Conservation (phyloP, 2,329 filamentous ascomycete species). For the Verticillium klebahnii region DNA sequence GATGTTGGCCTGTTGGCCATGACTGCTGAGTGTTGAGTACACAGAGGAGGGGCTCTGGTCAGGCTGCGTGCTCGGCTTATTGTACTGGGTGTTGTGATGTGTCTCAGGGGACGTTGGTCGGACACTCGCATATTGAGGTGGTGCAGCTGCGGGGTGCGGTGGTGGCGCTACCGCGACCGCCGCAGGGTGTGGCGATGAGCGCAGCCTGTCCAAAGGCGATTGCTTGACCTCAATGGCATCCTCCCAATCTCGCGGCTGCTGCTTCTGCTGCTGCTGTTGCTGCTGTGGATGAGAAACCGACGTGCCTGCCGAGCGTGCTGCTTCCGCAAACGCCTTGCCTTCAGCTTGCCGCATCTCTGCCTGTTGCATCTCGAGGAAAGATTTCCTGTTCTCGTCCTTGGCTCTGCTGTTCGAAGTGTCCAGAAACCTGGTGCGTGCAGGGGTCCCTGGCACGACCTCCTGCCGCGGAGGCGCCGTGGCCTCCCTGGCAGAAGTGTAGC, state of each 20-base stretch:
- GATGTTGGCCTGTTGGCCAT: slow-evolving; percentile 7
- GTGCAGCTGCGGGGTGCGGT: neutral
- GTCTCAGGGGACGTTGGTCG: slow-evolving; percentile 16
- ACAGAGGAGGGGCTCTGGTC: slow-evolving; percentile 36
- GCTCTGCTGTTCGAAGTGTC: slow-evolving; percentile 28
- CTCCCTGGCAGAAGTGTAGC: slow-evolving; percentile 33
- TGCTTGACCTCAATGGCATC: slow-evolving; percentile 7
- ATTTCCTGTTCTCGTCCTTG: slow-evolving; percentile 50
- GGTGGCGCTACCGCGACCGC: slow-evolving; percentile 1
- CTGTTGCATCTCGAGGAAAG: slow-evolving; percentile 54
- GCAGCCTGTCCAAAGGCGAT: neutral
- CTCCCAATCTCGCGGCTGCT: slow-evolving; percentile 18
- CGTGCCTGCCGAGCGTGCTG: slow-evolving; percentile 23
- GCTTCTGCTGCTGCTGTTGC: slow-evolving; percentile 9
- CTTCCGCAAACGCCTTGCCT: slow-evolving; percentile 53
- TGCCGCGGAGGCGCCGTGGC: neutral
- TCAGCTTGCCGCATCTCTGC: slow-evolving; percentile 59
- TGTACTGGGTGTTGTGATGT: slow-evolving; percentile 12
- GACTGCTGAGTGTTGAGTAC: slow-evolving; percentile 14
- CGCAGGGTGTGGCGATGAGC: slow-evolving; percentile 6
- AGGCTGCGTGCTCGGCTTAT: slow-evolving; percentile 14
- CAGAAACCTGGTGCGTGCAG: slow-evolving; percentile 35
- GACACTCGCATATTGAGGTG: neutral
- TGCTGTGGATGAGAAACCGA: neutral
- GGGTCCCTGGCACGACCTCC: slow-evolving; percentile 24